These are phyloP conservation scores for Teratosphaeria destructans DNA, from an alignment of 2,329 filamentous ascomycete genomes.

Conservation along the genomic window DNA sequence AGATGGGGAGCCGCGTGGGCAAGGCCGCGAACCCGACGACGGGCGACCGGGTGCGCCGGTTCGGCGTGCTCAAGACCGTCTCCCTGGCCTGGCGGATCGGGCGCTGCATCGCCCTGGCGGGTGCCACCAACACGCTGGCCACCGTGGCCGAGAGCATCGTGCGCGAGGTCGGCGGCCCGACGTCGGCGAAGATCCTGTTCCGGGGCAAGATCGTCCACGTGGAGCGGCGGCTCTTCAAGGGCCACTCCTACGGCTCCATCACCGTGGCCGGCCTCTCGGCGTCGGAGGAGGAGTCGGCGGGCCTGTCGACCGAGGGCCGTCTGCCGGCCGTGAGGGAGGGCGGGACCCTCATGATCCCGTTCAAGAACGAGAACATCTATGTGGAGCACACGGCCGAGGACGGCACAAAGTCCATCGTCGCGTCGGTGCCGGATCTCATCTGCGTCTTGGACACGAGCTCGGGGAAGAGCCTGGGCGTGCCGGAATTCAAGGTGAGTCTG, in stretches of 20 bases:
- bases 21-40: conserved; percentile 32
- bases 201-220: conserved; percentile 55
- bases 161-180: conserved; percentile 45
- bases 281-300: conserved; percentile 25
- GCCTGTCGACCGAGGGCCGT: conserved; percentile 6
- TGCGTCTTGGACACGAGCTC: conserved; percentile 39
- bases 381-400: conserved; percentile 32
- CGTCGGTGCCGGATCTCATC: conserved; percentile 42
- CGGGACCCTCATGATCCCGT: conserved; percentile 53
- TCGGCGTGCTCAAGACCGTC: conserved; percentile 31
- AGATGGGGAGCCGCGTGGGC: conserved; percentile 34
- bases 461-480: conserved; percentile 42
- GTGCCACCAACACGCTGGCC: conserved; percentile 40
- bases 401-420: conserved; percentile 32
- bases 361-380: conserved; percentile 67
- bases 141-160: conserved; percentile 50
- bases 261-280: conserved; percentile 30
- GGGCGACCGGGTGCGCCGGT: conserved; percentile 26
- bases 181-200: conserved; percentile 48
- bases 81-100: conserved; percentile 45
- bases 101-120: conserved; percentile 45
- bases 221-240: conserved; percentile 45
- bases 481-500: conserved; percentile 36
- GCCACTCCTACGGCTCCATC: conserved; percentile 47
- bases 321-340: conserved; percentile 26